phyloP scores from a whole-genome alignment of 2,329 filamentous ascomycete species.

The Pseudogymnoascus sp. region DNA sequence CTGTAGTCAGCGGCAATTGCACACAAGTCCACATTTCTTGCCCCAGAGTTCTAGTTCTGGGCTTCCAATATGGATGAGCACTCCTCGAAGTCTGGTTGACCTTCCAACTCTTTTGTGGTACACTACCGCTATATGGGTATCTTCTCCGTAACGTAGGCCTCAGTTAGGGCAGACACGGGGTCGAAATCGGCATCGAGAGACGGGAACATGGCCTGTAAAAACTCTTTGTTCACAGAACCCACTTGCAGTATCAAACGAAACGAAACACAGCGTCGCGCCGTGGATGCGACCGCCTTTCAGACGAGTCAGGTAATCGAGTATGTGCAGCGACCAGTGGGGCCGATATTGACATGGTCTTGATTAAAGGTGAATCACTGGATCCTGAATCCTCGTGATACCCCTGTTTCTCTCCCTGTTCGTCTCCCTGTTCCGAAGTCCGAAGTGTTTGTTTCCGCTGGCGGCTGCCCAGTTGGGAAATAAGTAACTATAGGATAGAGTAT shows the following conservation, averaged over 20 bases:
- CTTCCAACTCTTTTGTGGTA: neutral
- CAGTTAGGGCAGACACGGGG: neutral
- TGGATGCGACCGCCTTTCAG: neutral
- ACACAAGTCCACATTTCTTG: slow-evolving; percentile 4
- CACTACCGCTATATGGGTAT: slow-evolving; percentile 1
- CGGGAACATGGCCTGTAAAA: neutral
- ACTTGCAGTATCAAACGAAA: neutral
- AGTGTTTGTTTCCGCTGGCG: neutral
- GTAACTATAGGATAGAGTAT: neutral
- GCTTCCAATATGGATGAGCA: neutral
- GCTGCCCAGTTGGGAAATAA: neutral
- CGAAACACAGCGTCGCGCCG: slow-evolving; percentile 6
- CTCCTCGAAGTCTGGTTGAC: neutral
- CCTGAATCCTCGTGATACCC: neutral
- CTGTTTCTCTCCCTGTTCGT: neutral
- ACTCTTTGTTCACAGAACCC: neutral
- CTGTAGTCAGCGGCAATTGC: neutral
- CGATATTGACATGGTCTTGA: neutral
- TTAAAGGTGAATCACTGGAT: slow-evolving; percentile 5
- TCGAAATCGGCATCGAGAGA: neutral
- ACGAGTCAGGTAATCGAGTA: slow-evolving; percentile 2
- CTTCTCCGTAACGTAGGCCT: neutral
- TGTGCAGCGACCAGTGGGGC: neutral
- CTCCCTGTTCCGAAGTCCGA: neutral
- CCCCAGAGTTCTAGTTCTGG: neutral